phyloP scores from a whole-genome alignment of 805 yeast species.

The Kuraishia molischiana region DNA sequence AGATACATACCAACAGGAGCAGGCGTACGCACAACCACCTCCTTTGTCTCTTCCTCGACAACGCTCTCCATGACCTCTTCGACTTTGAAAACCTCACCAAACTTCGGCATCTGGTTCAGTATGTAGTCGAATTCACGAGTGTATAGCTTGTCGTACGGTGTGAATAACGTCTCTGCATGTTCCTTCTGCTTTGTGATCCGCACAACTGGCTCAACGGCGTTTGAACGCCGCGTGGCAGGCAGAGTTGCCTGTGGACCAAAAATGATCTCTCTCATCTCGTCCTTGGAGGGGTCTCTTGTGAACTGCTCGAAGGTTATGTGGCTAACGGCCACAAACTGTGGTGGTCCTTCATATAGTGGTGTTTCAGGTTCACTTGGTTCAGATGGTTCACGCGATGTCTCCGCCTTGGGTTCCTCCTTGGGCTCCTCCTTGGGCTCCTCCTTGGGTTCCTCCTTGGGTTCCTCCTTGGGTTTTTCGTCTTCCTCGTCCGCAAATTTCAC shows the following conservation, averaged over 20 bases:
- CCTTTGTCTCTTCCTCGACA: slow-evolving; percentile 34
- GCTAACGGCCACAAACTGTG: slow-evolving; percentile 48
- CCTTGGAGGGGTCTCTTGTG: slow-evolving; percentile 18
- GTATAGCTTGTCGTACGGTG: slow-evolving; percentile 5
- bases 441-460: slow-evolving; percentile 1
- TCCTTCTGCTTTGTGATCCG: slow-evolving; percentile 3
- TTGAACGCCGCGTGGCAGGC: slow-evolving; percentile 42
- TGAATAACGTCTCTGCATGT: slow-evolving; percentile 6
- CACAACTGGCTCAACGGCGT: slow-evolving; percentile 42
- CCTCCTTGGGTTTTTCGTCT: slow-evolving; percentile 3
- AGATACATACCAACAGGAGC: slow-evolving; percentile 69
- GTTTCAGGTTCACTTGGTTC: slow-evolving; percentile 3
- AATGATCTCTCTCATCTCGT: slow-evolving; percentile 28
- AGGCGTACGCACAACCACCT: slow-evolving; percentile 47
- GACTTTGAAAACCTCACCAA: slow-evolving; percentile 45
- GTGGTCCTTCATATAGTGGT: slow-evolving; percentile 53
- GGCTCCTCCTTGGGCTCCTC: not conserved
- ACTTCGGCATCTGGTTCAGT: slow-evolving; percentile 38
- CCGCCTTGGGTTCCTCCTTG: not conserved
- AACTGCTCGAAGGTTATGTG: slow-evolving; percentile 44
- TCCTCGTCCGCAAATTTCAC: slow-evolving; percentile 9
- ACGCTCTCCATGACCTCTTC: slow-evolving; percentile 31
- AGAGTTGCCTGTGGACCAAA: slow-evolving; percentile 52
- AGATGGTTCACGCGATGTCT: slow-evolving; percentile 1
- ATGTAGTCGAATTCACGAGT: slow-evolving; percentile 28